Conservation (phyloP, 2,329 filamentous ascomycete genomes). For the Albophoma yamanashiensis region DNA sequence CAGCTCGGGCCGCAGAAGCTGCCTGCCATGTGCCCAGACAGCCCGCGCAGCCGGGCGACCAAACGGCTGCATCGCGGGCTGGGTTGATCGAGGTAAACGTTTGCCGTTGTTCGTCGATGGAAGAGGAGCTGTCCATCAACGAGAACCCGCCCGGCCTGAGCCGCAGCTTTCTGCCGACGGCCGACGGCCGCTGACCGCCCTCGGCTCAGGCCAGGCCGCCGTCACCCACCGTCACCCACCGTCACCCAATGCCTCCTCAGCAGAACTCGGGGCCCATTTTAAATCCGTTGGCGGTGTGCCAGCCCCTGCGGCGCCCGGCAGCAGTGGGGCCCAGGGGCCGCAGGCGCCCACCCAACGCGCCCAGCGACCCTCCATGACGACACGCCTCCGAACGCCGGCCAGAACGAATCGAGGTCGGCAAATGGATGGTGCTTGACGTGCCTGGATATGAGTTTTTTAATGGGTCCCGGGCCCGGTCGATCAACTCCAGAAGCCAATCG, state of each 20-base stretch:
- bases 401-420: background rate
- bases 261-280: background rate
- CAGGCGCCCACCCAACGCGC: slow-evolving; percentile 1
- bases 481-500: background rate
- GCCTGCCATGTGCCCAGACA: slow-evolving; percentile 17
- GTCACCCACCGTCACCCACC: too few species aligned
- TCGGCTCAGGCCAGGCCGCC: background rate
- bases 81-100: background rate
- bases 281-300: background rate
- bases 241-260: background rate
- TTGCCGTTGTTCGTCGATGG: background rate
- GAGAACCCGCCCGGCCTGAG: background rate
- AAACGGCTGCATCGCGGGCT: slow-evolving; percentile 22
- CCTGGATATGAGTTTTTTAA: slow-evolving; percentile 1
- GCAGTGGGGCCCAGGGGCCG: background rate
- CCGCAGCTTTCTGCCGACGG: background rate
- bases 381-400: background rate
- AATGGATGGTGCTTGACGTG: background rate
- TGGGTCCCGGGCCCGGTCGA: background rate
- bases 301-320: background rate
- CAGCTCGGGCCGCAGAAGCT: slow-evolving; percentile 10
- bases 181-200: slow-evolving; percentile 5
- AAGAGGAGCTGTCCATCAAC: background rate
- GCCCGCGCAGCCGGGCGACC: slow-evolving; percentile 19
- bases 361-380: slow-evolving; percentile 8